Base-by-base conservation (phyloP, 2,329 filamentous ascomycete genomes). In the Beauveria brongniartii region DNA sequence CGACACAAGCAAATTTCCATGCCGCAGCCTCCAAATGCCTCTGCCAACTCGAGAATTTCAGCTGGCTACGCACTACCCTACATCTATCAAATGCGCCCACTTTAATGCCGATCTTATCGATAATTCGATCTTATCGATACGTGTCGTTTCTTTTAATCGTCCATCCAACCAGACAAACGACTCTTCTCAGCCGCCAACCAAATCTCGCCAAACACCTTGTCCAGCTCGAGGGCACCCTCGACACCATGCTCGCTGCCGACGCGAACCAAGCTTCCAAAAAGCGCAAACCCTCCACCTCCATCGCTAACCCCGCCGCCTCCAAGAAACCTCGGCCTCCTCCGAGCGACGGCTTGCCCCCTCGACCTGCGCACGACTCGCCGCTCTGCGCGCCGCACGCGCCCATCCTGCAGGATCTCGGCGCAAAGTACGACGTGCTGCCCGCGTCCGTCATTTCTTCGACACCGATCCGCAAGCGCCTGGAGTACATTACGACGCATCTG, bases 401-500 rank as follows among this genome's bases (percentile, higher is more conserved):
- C 8, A 59, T 68, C 54, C 69, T 76, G 34, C 65, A 69, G 26
- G 73, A 78, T 56, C 74, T 85, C 20, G 69, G 70, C 22, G 64
- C 72, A 3, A 78, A 77, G 57, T 80, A 81, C 70, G 74, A 82
- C 52, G 70, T 86, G 56, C 78, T 80, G 40, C 67, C 78, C 1
- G 74, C 81, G 57, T 83, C 80, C 22, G 78, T 87, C 50, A 79
- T 86, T 44, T 83, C 84, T 2, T 85, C 84, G 2, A 80, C 84
- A 5, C 78, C 81, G 67, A 87, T 89, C 63, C 75, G 75, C 63
- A 82, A 82, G 67, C 81, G 82, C 61, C 77, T 84, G 62, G 69
- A 69, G 24, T 73, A 76, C 30, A 70, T 78, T 44, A 69, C 78
- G 22, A 70, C 71, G 3, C 80, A 84, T 64, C 73, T 84, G 7